phyloP scores from a whole-genome alignment of 78 protist genomes.

The Dictyostelium firmibasis region DNA sequence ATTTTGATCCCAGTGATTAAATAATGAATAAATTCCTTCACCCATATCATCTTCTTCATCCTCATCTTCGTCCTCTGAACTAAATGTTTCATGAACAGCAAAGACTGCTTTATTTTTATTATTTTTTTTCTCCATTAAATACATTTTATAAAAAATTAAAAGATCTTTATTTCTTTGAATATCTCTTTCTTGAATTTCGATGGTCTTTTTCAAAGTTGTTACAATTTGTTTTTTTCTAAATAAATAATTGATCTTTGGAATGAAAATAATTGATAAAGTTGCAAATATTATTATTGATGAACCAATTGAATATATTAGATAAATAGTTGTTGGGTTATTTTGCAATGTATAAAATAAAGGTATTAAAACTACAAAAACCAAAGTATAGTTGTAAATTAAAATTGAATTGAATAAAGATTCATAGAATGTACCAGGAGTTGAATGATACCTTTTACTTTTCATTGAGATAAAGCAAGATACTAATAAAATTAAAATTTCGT shows the following conservation, averaged over 20 bases:
- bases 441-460: constrained; percentile 4
- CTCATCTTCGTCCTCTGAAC: constrained; percentile 3
- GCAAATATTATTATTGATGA: neutral
- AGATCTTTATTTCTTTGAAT: constrained; percentile 49
- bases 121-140: neutral
- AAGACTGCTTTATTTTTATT: neutral
- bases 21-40: neutral
- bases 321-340: constrained; percentile 13
- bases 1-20: neutral
- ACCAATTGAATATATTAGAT: constrained; percentile 24
- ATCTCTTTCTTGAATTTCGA: constrained; percentile 39
- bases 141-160: constrained; percentile 8
- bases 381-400: constrained; percentile 10
- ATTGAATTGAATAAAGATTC: constrained; percentile 36
- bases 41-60: neutral
- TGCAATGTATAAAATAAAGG: constrained; percentile 7
- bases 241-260: constrained; percentile 48
- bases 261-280: neutral
- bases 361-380: neutral
- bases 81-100: constrained; percentile 3
- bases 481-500: neutral
- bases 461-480: constrained; percentile 30
- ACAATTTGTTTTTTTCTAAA: constrained; percentile 2
- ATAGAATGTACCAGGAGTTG: constrained; percentile 58
- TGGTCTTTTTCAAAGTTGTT: neutral